phyloP scores from a whole-genome alignment of 2,329 filamentous ascomycete species.

The Xylaria sp. region DNA sequence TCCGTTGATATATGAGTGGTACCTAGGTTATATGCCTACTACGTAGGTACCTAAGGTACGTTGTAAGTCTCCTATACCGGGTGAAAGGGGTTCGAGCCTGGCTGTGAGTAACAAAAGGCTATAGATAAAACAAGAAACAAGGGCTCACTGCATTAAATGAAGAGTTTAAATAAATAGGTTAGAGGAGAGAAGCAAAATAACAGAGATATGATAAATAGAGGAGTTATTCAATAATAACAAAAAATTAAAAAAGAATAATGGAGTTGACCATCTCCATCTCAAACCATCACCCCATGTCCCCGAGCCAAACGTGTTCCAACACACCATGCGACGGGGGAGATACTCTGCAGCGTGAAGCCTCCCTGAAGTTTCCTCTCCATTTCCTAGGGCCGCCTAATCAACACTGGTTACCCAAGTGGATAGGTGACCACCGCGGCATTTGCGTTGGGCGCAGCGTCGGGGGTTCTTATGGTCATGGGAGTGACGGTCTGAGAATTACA shows the following conservation, averaged over 20 bases:
- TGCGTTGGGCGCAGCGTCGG: constrained; percentile 70
- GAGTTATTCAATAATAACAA: no score
- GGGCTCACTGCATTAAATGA: not conserved
- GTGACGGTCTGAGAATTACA: constrained; percentile 59
- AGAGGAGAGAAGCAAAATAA: not conserved
- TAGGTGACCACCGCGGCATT: constrained; percentile 73
- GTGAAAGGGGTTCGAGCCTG: constrained; percentile 32
- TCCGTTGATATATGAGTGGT: not conserved
- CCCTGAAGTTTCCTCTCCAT: constrained; percentile 76
- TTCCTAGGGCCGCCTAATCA: constrained; percentile 71
- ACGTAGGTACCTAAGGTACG: no score
- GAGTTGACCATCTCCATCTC: constrained; percentile 67
- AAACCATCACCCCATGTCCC: constrained; percentile 66
- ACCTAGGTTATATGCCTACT: no score
- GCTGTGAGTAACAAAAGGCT: not conserved
- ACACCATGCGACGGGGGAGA: constrained; percentile 77
- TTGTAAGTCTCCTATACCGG: not conserved
- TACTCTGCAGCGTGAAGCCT: constrained; percentile 78
- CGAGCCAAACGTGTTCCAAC: constrained; percentile 72
- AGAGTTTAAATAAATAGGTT: not conserved
- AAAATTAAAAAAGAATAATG: constrained; percentile 52
- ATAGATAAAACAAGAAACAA: not conserved
- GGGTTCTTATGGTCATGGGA: constrained; percentile 67
- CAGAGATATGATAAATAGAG: constrained; percentile 30
- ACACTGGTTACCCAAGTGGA: constrained; percentile 76